Conservation (phyloP, 2,329 filamentous ascomycete genomes). For the Cladophialophora yegresii region DNA sequence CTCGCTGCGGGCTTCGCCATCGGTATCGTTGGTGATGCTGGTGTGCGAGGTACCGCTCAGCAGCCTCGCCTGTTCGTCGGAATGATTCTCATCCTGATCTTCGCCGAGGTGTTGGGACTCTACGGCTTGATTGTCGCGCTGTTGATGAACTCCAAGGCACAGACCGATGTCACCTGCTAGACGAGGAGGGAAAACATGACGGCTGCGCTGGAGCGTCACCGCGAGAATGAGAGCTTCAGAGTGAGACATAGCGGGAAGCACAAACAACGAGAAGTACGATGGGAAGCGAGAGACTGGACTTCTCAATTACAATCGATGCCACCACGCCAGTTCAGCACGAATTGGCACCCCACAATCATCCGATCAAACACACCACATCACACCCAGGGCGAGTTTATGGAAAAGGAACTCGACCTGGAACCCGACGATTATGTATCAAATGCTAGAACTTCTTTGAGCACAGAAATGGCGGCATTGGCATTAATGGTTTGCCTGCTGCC, state of each 20-base stretch:
- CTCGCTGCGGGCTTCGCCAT: constrained; percentile 82
- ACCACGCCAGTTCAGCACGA: constrained; percentile 3
- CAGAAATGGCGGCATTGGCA: background rate
- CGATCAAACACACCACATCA: background rate
- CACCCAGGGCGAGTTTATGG: background rate
- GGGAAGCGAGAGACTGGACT: background rate
- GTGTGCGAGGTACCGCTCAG: constrained; percentile 56
- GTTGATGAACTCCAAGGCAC: constrained; percentile 97
- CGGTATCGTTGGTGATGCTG: constrained; percentile 70
- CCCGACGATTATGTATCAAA: constrained; percentile 20
- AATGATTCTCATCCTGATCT: constrained; percentile 99
- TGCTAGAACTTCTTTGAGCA: constrained; percentile 18
- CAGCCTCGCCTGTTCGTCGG: constrained; percentile 68
- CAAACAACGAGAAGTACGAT: background rate
- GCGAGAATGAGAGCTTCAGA: background rate
- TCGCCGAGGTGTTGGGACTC: constrained; percentile 98
- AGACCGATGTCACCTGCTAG: constrained; percentile 64
- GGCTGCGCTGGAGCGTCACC: constrained; percentile 32
- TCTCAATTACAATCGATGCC: background rate
- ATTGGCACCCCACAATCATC: constrained; percentile 3
- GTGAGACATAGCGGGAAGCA: background rate
- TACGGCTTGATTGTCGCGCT: constrained; percentile 98
- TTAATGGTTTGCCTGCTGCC: constrained; percentile 12
- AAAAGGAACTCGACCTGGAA: background rate
- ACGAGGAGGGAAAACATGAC: constrained; percentile 24